These are phyloP conservation scores for Mycothermus thermophilus DNA, from an alignment of 495 filamentous ascomycete species.

Conservation along the genomic window DNA sequence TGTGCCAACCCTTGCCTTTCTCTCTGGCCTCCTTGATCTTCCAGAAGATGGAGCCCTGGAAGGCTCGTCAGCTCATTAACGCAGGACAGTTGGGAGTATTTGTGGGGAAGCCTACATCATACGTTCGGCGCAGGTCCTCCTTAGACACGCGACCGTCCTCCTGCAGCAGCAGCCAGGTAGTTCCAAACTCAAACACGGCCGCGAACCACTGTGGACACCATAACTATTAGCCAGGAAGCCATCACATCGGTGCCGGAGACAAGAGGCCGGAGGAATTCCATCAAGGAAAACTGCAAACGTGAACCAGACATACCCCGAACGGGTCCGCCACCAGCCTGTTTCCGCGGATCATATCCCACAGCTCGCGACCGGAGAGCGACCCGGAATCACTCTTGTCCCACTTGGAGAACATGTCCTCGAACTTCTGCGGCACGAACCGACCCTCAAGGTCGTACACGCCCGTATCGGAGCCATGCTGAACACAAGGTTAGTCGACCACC, in stretches of 20 bases:
- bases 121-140: conserved; percentile 30
- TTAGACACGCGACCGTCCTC: conserved; percentile 32
- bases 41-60: conserved; percentile 19
- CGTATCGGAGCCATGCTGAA: conserved; percentile 42
- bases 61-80: not conserved
- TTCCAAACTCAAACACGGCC: conserved; percentile 31
- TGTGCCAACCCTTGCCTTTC: conserved; percentile 14
- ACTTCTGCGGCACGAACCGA: conserved; percentile 38
- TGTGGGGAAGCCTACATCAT: conserved; percentile 22
- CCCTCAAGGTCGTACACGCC: conserved; percentile 41
- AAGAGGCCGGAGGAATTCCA: no score
- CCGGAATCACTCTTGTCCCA: conserved; percentile 25
- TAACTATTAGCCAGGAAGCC: not conserved
- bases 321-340: conserved; percentile 13
- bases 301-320: conserved; percentile 10
- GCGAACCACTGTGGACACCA: conserved; percentile 15
- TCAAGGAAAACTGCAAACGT: no score
- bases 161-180: conserved; percentile 35
- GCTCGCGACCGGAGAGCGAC: conserved; percentile 5
- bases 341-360: conserved; percentile 11
- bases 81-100: no score
- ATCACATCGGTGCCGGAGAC: no score
- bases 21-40: conserved; percentile 15
- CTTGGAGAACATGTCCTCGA: conserved; percentile 46
- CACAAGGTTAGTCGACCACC: not conserved